phyloP scores from a whole-genome alignment of 768 basidiomycete species.

The Calocybe indica region DNA sequence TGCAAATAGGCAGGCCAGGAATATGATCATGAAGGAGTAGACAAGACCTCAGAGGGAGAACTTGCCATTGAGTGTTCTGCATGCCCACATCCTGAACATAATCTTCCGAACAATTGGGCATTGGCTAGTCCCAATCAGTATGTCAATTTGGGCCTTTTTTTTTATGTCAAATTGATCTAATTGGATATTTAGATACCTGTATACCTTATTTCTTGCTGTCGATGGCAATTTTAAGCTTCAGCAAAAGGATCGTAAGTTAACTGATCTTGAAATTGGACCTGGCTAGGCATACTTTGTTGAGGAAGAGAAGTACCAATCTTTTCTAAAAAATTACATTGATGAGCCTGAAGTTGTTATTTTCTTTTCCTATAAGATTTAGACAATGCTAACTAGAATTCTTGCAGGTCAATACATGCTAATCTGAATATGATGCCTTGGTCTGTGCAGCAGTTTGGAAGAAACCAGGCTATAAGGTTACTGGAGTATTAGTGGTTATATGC shows the following conservation, averaged over 20 bases:
- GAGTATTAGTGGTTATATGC: conserved; percentile 6
- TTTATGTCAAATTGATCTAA: neutral
- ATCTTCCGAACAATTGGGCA: neutral
- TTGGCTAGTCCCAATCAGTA: neutral
- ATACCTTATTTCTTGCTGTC: conserved; percentile 11
- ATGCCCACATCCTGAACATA: no score
- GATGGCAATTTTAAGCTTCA: conserved; percentile 20
- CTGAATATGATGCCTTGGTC: conserved; percentile 11
- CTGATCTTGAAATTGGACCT: conserved; percentile 10
- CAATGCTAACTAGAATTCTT: neutral
- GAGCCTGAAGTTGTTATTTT: conserved; percentile 7
- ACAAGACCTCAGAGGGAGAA: no score
- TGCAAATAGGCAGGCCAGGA: no score
- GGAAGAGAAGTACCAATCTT: conserved; percentile 1
- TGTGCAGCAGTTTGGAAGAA: conserved; percentile 4
- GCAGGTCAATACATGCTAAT: conserved; percentile 14
- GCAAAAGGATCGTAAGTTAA: conserved; percentile 8
- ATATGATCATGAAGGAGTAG: no score
- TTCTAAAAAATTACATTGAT: conserved; percentile 1
- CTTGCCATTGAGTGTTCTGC: no score
- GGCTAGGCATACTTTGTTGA: conserved; percentile 11
- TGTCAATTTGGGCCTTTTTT: neutral
- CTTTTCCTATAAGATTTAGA: neutral
- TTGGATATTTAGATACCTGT: conserved; percentile 11
- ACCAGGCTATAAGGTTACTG: conserved; percentile 6